A percentile compares a stretch with the other conserved stretches of the same genome.
Conservation (phyloP, 495 filamentous ascomycete species). For the Massariosphaeria phaeospora region DNA sequence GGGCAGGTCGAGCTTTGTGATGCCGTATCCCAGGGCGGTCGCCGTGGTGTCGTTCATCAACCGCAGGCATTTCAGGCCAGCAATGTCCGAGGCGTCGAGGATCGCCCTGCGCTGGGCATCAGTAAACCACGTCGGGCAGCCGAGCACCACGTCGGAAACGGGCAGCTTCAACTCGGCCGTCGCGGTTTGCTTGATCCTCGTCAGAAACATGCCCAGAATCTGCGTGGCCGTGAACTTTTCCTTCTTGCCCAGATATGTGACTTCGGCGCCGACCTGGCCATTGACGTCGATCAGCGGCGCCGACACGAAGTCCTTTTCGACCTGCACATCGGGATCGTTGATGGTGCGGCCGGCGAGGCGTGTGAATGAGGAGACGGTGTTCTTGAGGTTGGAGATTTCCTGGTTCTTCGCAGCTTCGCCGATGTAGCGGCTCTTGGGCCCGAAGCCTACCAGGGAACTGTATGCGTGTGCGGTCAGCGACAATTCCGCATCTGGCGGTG, state of each 20-base stretch:
- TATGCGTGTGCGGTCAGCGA: conserved; percentile 37
- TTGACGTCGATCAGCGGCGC: conserved; percentile 80
- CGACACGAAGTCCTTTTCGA: conserved; percentile 90
- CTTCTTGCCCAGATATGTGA: conserved; percentile 90
- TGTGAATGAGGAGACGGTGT: conserved; percentile 90
- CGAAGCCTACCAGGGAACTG: conserved; percentile 92
- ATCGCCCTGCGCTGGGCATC: conserved; percentile 85
- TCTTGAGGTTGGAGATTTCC: conserved; percentile 99
- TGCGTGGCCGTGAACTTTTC: conserved; percentile 88
- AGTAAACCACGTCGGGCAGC: conserved; percentile 95
- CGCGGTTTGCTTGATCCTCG: conserved; percentile 85
- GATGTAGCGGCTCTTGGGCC: conserved; percentile 83
- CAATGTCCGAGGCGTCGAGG: conserved; percentile 90
- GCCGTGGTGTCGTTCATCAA: conserved; percentile 98
- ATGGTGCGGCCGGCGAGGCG: conserved; percentile 80
- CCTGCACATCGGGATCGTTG: conserved; percentile 83
- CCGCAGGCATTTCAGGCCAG: conserved; percentile 84
- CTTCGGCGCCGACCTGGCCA: conserved; percentile 92
- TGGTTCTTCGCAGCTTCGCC: conserved; percentile 96
- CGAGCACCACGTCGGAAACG: conserved; percentile 91
- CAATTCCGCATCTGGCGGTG: conserved; percentile 22
- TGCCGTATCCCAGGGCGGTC: conserved; percentile 91
- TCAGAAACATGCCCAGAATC: conserved; percentile 89
- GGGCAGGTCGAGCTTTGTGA: conserved; percentile 93
- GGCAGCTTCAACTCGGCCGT: conserved; percentile 83